Evolutionary conservation across 805 yeast species (phyloP).

Genomic region (Sporopachydermia lactativora): DNA sequence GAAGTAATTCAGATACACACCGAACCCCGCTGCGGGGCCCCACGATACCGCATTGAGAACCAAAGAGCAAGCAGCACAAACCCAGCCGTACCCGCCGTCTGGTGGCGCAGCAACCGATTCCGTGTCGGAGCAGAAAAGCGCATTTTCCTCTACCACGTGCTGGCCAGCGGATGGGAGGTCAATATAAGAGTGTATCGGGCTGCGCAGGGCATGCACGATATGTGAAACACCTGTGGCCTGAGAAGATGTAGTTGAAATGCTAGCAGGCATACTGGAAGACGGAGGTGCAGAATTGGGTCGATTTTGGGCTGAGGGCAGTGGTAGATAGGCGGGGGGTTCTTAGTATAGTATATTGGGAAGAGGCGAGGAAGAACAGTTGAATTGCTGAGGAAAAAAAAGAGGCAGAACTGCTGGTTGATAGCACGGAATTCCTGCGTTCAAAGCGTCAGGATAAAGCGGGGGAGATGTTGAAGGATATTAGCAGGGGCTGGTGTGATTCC

Average conservation of each 20-base stretch:
- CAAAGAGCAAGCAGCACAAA: slow-evolving; percentile 24
- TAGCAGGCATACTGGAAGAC: too few relatives aligned
- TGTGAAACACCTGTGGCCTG: not conserved
- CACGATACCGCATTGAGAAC: slow-evolving; percentile 27
- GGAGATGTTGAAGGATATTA: too few relatives aligned
- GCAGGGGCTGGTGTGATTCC: too few relatives aligned
- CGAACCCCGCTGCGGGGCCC: slow-evolving; percentile 42
- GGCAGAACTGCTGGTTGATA: too few relatives aligned
- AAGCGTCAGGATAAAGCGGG: too few relatives aligned
- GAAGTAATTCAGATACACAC: slow-evolving; percentile 39
- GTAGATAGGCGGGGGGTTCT: too few relatives aligned
- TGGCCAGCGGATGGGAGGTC: not conserved
- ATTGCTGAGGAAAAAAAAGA: too few relatives aligned
- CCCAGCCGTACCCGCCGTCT: slow-evolving; percentile 39
- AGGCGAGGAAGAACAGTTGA: too few relatives aligned
- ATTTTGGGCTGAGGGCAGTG: too few relatives aligned
- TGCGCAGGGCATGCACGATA: not conserved
- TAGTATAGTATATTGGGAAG: too few relatives aligned
- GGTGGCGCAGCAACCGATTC: slow-evolving; percentile 25
- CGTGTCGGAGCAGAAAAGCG: not conserved
- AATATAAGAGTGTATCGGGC: not conserved
- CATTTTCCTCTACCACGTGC: slow-evolving; percentile 1
- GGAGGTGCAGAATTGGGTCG: too few relatives aligned
- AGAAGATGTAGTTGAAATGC: not conserved
- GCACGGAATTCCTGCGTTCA: too few relatives aligned